Conservation (phyloP, 2,329 filamentous ascomycete species). For the Trichoderma polysporum region DNA sequence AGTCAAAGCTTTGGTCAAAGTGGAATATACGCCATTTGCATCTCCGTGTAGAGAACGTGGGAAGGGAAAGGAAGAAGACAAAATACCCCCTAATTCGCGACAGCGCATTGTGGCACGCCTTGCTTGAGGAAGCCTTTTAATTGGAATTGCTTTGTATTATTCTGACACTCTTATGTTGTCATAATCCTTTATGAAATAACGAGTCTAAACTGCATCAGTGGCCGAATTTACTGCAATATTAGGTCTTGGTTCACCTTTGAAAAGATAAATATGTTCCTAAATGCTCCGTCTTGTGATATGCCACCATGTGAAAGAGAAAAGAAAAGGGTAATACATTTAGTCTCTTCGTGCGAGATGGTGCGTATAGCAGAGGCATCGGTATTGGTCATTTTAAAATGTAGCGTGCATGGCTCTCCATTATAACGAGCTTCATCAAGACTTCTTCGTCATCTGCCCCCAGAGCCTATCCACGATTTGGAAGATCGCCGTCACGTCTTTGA, state of each 20-base stretch:
- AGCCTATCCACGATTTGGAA: slow-evolving; percentile 87
- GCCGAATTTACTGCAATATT: not conserved
- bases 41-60: not conserved
- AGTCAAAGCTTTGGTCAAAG: not conserved
- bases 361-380: not conserved
- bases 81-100: slow-evolving; percentile 15
- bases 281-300: not conserved
- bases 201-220: slow-evolving; percentile 16
- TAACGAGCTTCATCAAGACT: not conserved
- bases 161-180: not conserved
- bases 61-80: not conserved
- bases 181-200: slow-evolving; percentile 5
- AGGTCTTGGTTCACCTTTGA: slow-evolving; percentile 4
- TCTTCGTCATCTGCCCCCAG: slow-evolving; percentile 48
- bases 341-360: not conserved
- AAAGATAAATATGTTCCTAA: too few relatives aligned
- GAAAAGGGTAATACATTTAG: not conserved
- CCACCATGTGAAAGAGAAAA: not conserved
- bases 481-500: slow-evolving; percentile 80
- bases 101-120: not conserved
- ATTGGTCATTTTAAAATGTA: too few relatives aligned
- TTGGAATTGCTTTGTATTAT: not conserved
- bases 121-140: not conserved
- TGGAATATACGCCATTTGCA: not conserved
- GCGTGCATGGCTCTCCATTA: not conserved